Base-by-base conservation (phyloP, 2,329 filamentous ascomycete genomes). In the Aureobasidium subglaciale region DNA sequence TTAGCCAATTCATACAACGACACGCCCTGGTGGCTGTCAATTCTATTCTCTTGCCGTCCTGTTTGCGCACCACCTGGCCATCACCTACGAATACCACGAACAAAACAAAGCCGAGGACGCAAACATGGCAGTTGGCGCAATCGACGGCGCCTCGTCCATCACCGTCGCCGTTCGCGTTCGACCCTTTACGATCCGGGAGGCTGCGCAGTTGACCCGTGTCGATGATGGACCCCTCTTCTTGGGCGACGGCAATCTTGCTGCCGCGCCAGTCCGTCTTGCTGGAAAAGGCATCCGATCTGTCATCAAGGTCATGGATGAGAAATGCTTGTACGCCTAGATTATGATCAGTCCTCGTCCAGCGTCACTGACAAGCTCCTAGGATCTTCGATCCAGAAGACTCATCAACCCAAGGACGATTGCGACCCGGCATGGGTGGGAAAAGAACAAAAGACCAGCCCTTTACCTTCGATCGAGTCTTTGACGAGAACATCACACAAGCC, bases 311-410 rank as follows among this genome's bases (percentile, higher is more conserved):
- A 82, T 99, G 53, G 95, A 99, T 68, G 91, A 96, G 68, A 88
- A 88, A 66, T 97, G 93, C 75, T 75, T 99, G 93, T 97, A 81
- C 63, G 89, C 3, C 40, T 13, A 6, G 3, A 58, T n/a, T 41
- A 42, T 40, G 24, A 10, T 6, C 16, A 11, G 22, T 9, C 9
- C 2, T 13, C 11, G n/a, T 11, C 10, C 37, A 16, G 42, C 15
- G 56, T n/a, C 48, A 46, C 59, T 56, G 8, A 59, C 50, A 58
- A 20, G 62, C 42, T 62, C 57, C 22, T 68, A 97, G 93, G 69
- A 85, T 99, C 29, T 99, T 99, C 70, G 93, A 99, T 64, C 93
- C 93, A 7, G 93, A 93, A 38, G 93, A 99, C 72, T 91, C 97
- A 68, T 95, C 85, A 65, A 88, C 91, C 0, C 85, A 97, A 8